These are phyloP conservation scores for Gnomoniopsis sp. DNA, from an alignment of 2,329 filamentous ascomycete species.

Conservation along the genomic window DNA sequence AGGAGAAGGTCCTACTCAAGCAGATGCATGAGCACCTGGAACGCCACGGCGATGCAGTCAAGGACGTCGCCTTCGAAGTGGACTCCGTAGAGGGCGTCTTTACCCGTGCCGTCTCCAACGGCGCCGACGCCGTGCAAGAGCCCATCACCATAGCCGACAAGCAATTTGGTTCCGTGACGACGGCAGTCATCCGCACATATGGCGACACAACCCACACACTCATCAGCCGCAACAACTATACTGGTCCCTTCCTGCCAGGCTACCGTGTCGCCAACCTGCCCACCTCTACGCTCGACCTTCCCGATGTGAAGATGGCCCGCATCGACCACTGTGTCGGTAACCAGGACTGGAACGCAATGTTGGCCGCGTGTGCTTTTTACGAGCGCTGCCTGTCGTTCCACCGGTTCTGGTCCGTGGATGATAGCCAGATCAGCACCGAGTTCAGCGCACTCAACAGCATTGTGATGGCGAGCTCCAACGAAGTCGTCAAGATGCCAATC, in stretches of 20 bases:
- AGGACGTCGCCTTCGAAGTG: constrained; percentile 93
- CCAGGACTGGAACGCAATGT: constrained; percentile 91
- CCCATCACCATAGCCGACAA: constrained; percentile 56
- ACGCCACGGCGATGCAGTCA: constrained; percentile 87
- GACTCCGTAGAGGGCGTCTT: constrained; percentile 84
- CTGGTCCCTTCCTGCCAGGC: constrained; percentile 77
- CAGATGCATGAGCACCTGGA: constrained; percentile 83
- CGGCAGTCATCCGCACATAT: constrained; percentile 84
- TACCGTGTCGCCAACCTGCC: constrained; percentile 57
- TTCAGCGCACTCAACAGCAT: constrained; percentile 85
- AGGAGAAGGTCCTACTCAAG: constrained; percentile 62
- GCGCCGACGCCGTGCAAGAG: constrained; percentile 58
- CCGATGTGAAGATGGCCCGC: constrained; percentile 63
- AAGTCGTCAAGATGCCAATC: constrained; percentile 95
- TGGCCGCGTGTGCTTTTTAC: constrained; percentile 66
- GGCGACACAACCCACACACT: constrained; percentile 95
- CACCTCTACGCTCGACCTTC: constrained; percentile 45
- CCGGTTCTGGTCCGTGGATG: constrained; percentile 96
- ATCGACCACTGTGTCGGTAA: constrained; percentile 98
- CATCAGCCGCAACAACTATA: constrained; percentile 69
- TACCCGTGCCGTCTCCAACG: constrained; percentile 63
- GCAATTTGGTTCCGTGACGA: constrained; percentile 62
- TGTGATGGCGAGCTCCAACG: constrained; percentile 80
- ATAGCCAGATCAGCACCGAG: constrained; percentile 87
- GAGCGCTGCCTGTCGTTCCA: constrained; percentile 89